Evolutionary conservation across 2,329 filamentous ascomycete genomes (phyloP).

Genomic region (Paraconiothyrium sp.): DNA sequence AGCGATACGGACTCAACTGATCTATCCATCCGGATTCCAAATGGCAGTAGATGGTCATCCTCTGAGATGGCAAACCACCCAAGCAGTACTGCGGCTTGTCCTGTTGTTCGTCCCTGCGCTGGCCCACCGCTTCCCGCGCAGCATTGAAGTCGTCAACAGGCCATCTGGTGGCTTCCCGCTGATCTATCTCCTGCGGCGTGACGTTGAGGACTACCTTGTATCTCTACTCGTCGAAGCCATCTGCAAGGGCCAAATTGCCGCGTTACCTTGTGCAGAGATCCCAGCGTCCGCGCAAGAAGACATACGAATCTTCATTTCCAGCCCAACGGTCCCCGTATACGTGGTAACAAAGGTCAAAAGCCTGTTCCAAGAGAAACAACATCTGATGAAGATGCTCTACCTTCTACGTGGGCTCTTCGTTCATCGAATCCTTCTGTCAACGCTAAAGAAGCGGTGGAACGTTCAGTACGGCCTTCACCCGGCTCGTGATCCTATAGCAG

Average conservation of each 20-base stretch:
- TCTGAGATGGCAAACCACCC: constrained; percentile 50
- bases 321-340: constrained; percentile 26
- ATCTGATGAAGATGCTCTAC: constrained; percentile 59
- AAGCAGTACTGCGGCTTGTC: constrained; percentile 49
- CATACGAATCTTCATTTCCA: constrained; percentile 48
- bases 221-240: constrained; percentile 43
- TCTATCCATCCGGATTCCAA: constrained; percentile 56
- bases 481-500: constrained; percentile 66
- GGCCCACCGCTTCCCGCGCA: constrained; percentile 51
- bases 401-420: constrained; percentile 71
- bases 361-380: constrained; percentile 46
- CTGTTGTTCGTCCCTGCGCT: constrained; percentile 46
- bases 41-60: constrained; percentile 52
- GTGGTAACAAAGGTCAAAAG: constrained; percentile 29
- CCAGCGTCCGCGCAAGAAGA: constrained; percentile 33
- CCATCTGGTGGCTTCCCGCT: constrained; percentile 59
- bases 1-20: constrained; percentile 53
- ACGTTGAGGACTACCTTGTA: constrained; percentile 46
- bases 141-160: constrained; percentile 60
- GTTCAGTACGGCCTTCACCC: constrained; percentile 66
- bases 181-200: constrained; percentile 62
- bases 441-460: constrained; percentile 71
- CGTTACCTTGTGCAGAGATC: constrained; percentile 39
- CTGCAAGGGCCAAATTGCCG: constrained; percentile 35
- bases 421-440: constrained; percentile 67